A percentile compares a stretch with the other conserved stretches of the same genome.
phyloP scores from a whole-genome alignment of 495 filamentous ascomycete genomes.

The Penicillium dipodomyicola region DNA sequence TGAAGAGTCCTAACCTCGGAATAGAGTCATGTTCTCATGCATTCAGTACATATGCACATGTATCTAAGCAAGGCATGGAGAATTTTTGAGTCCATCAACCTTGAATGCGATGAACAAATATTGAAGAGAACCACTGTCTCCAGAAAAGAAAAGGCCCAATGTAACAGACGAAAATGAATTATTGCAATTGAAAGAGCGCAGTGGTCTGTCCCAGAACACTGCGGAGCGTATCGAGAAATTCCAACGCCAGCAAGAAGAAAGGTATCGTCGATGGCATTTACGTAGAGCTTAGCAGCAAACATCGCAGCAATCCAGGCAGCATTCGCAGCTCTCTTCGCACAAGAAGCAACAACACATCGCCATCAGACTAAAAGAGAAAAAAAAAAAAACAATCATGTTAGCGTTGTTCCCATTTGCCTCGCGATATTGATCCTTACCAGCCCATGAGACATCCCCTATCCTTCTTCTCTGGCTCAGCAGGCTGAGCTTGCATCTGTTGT shows the following conservation, averaged over 20 bases:
- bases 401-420: not conserved
- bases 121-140: too few relatives aligned
- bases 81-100: too few relatives aligned
- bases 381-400: slow-evolving; percentile 9
- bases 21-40: too few relatives aligned
- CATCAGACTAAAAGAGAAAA: slow-evolving; percentile 49
- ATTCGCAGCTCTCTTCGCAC: slow-evolving; percentile 75
- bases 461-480: slow-evolving; percentile 45
- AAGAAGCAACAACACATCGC: slow-evolving; percentile 76
- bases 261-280: slow-evolving; percentile 21
- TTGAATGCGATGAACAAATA: too few relatives aligned
- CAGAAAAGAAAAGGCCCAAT: too few relatives aligned
- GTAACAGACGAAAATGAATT: not conserved
- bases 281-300: slow-evolving; percentile 47
- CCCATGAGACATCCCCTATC: slow-evolving; percentile 61
- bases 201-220: slow-evolving; percentile 8
- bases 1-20: too few relatives aligned
- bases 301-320: slow-evolving; percentile 66
- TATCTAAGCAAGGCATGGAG: too few relatives aligned
- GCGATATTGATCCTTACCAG: slow-evolving; percentile 44
- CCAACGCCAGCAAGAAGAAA: slow-evolving; percentile 29
- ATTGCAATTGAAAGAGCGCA: slow-evolving; percentile 12
- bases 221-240: slow-evolving; percentile 10
- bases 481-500: slow-evolving; percentile 35
- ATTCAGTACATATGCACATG: too few relatives aligned